These are phyloP conservation scores for Fragaria iinumae DNA, from an alignment of 306 rosid species.

Conservation along the genomic window DNA sequence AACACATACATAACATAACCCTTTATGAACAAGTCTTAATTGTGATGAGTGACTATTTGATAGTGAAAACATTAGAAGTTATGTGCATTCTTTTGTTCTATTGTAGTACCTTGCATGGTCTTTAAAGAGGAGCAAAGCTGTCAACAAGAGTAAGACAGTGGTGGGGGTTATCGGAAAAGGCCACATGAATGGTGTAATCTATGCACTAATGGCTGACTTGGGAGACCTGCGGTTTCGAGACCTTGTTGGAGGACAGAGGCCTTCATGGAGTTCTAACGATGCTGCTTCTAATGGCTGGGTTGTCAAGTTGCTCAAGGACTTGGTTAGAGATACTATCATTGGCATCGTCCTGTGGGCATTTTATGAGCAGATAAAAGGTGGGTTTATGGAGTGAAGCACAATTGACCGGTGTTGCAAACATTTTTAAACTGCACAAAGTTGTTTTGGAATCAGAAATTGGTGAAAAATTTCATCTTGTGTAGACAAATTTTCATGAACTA, in stretches of 20 bases:
- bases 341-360: constrained; percentile 74
- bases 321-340: constrained; percentile 67
- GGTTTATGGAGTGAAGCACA: background rate
- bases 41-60: background rate
- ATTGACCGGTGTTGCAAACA: background rate
- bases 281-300: constrained; percentile 38
- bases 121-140: constrained; percentile 85
- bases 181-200: constrained; percentile 83
- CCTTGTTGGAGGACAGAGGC: constrained; percentile 58
- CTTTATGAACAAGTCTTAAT: background rate
- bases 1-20: background rate
- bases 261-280: constrained; percentile 9
- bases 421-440: background rate
- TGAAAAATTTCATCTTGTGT: background rate
- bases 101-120: constrained; percentile 90
- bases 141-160: constrained; percentile 72
- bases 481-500: background rate
- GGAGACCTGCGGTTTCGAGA: constrained; percentile 74
- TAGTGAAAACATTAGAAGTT: background rate
- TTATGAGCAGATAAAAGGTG: constrained; percentile 51
- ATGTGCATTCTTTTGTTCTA: background rate
- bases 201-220: constrained; percentile 58
- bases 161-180: constrained; percentile 94
- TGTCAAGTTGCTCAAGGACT: constrained; percentile 39
- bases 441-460: constrained; percentile 7